Conservation (phyloP, 2,329 filamentous ascomycete genomes). For the Paramyrothecium roridum region DNA sequence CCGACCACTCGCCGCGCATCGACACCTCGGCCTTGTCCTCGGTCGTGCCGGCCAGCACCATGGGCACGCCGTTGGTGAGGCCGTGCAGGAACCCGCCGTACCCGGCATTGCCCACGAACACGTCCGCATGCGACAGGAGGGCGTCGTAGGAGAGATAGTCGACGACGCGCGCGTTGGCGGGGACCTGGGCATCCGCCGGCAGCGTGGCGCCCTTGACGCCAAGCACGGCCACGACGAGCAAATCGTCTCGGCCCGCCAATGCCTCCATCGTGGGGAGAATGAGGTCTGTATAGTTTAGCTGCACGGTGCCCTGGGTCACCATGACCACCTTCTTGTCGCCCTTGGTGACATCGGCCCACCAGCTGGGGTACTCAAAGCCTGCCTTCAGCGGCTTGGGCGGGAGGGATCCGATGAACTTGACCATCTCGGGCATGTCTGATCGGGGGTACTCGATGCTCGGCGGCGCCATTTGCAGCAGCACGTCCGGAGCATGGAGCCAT, state of each 20-base stretch:
- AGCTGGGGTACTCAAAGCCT: slow-evolving; percentile 32
- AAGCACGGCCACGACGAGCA: slow-evolving; percentile 28
- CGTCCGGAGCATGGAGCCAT: slow-evolving; percentile 25
- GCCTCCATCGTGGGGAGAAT: slow-evolving; percentile 41
- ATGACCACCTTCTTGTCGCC: slow-evolving; percentile 36
- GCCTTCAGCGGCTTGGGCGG: slow-evolving; percentile 25
- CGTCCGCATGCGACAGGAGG: slow-evolving; percentile 37
- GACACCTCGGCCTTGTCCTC: slow-evolving; percentile 40
- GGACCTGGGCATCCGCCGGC: slow-evolving; percentile 21
- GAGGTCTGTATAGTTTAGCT: slow-evolving; percentile 34
- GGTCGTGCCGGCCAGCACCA: slow-evolving; percentile 40
- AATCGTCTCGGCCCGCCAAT: slow-evolving; percentile 35
- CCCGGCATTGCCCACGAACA: slow-evolving; percentile 46
- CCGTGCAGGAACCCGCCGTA: slow-evolving; percentile 45
- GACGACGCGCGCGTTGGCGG: slow-evolving; percentile 37
- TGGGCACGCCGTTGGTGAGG: slow-evolving; percentile 40
- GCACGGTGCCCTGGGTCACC: slow-evolving; percentile 46
- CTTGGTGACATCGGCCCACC: slow-evolving; percentile 39
- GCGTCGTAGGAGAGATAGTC: slow-evolving; percentile 48
- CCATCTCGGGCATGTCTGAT: slow-evolving; percentile 29
- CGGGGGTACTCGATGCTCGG: slow-evolving; percentile 35
- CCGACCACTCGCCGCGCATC: slow-evolving; percentile 36
- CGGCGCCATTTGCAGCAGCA: slow-evolving; percentile 32
- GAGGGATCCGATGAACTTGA: slow-evolving; percentile 41
- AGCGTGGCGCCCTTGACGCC: slow-evolving; percentile 20